Percentiles rank a stretch among this genome's conserved stretches.
These are phyloP conservation scores for Solanum piurae DNA, from an alignment of 257 asterid genomes.

Conservation along the genomic window DNA sequence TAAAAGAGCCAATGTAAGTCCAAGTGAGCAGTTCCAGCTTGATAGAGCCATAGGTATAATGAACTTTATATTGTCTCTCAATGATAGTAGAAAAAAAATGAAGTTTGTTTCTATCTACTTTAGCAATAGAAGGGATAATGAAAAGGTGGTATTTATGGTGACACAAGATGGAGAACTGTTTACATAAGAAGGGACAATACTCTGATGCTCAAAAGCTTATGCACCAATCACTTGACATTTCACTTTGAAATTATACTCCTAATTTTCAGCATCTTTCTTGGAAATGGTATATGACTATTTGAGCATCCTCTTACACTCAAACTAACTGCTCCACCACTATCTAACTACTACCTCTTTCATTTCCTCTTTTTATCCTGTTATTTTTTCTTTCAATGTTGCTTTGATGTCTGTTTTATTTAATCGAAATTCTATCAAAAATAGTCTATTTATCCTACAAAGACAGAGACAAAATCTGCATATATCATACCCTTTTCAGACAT, in stretches of 20 bases:
- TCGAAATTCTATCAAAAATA: too few relatives aligned
- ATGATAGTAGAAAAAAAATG: background rate
- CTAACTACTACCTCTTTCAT: background rate
- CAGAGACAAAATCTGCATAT: too few relatives aligned
- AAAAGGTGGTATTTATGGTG: background rate
- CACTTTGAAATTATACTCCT: background rate
- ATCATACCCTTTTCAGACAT: too few relatives aligned
- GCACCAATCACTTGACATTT: conserved; percentile 7
- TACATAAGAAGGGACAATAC: background rate
- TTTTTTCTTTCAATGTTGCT: too few relatives aligned
- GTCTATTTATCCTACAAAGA: too few relatives aligned
- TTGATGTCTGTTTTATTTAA: too few relatives aligned
- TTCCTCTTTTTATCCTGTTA: too few relatives aligned
- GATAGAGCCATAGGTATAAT: conserved; percentile 13
- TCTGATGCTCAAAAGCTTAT: background rate
- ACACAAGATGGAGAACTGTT: conserved; percentile 13
- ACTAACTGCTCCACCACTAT: background rate
- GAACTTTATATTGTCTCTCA: background rate
- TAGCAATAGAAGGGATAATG: background rate
- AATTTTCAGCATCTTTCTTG: conserved; percentile 1
- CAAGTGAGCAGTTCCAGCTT: background rate
- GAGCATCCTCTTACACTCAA: background rate
- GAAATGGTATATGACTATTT: conserved; percentile 8
- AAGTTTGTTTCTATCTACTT: background rate
- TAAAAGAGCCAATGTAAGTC: background rate